Base-by-base conservation (phyloP, 257 asterid species). In the Capsicum pubescens region DNA sequence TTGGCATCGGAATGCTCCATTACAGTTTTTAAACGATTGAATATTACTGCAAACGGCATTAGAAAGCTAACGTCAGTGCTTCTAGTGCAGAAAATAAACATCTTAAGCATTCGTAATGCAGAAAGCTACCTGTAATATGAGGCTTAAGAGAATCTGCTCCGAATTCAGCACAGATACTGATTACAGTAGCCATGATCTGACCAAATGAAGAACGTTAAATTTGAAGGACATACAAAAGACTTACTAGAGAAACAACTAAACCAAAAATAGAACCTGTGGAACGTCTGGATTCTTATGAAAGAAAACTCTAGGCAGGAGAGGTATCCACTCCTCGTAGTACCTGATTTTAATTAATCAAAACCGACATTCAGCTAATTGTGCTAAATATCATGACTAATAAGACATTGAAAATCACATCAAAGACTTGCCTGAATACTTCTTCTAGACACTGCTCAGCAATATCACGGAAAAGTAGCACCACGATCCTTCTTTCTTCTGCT, bases 131-230 rank as follows among this genome's bases (percentile, higher is more conserved):
- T 76, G 10, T 26, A 57, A 5, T 26, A 21, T 77, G 64, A 14
- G 63, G 64, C 21, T 77, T 77, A 54, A 77, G 60, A 21, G 13
- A 26, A 11, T 77, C 48, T 26, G 64, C 64, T 35, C 81, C 81
- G 19, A 52, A 77, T 57, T 77, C 81, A 54, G 81, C 81, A 77
- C 81, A 77, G 7, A 77, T 77, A 10, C 61, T 46, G 12, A 77
- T 54, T 52, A 48, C 81, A 21, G 44, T 46, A 4, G 16, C 60
- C 39, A 66, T 76, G 3, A 81, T 8, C 84, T 81, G 76, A 46
- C 19, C 4, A 81, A 48, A 66, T 19, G 21, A 35, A 61, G 76
- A 61, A 61, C 10, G 21, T 52, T 21, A 52, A 13, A 17, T 21
- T 76, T 76, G 81, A 76, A 50, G 36, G 42, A 26, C 52, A 52